Evolutionary conservation across 208 protist species (phyloP), one percentile per base, ranked within the genome.

Genomic region (Acanthamoeba triangularis): DNA sequence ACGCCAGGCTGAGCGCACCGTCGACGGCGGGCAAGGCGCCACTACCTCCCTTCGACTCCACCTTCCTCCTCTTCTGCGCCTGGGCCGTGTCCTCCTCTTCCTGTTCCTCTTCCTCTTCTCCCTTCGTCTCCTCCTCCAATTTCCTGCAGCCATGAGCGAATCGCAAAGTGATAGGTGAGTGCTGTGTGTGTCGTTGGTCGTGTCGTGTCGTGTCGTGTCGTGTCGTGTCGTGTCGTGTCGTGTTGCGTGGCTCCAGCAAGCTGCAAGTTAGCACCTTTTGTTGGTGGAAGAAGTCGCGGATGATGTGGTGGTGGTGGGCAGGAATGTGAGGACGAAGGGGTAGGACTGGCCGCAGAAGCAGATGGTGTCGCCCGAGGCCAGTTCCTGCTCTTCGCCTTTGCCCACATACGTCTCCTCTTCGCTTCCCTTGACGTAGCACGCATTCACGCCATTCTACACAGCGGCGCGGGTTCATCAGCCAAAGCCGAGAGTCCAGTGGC

Each of bases 321-420:
- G 16, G 30, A 88, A 88, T 18, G 41, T n/a, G 33, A 88, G 25
- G 80, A 30, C 23, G 84, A 91, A 91, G 4, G 84, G 84, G 25
- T 91, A 91, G 33, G 59, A 69, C 56, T 91, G 49, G 47, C 56
- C 84, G 18, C 49, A 63, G 30, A 91, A 91, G 33, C 84, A 91
- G 28, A 91, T 52, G 84, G 84, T 91, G 59, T 91, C 84, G 84
- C 84, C 84, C 41, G 49, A 63, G 16, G 84, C n/a, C 3, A 91
- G 84, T 28, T 14, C 84, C 13, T 91, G 76, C 18, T 33, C 56
- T 44, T 91, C 59, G 47, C 35, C 84, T 23, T 91, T 91, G 14
- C 56, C 84, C 14, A 63, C 54, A 54, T 91, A 91, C 7, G 13
- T 14, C 41, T 91, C 59, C 20, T 69, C 59, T 6, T 49, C 35